Evolutionary conservation across 176 grass and related monocot species (phyloP), one percentile per base, ranked within the genome.

Genomic region (Saccharum spontaneum): DNA sequence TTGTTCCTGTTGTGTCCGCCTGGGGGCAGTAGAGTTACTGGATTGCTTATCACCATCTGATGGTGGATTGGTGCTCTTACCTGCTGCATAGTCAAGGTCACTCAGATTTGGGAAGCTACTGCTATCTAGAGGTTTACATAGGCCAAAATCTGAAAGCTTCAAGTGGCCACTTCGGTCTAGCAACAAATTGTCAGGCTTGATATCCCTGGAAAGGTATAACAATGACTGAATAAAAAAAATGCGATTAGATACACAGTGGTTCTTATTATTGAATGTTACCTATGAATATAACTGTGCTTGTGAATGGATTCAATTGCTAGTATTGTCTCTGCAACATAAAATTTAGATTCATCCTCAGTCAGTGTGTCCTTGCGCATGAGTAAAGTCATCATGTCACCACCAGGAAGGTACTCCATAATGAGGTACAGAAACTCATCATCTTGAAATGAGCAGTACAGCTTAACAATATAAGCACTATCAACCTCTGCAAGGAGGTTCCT

Each of bases 121-220:
- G 68, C 93, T 92, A 73, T 98, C 96, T 65, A 98, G 86, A 82
- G 96, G 91, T 83, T 98, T 98, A 84, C 96, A 98, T 89, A 98
- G 85, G 24, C 93, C 93, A 81, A 98, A 98, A 90, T 98, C 96
- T 55, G 96, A 98, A 82, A 98, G 91, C 82, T 98, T 98, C 79
- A 98, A 87, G 77, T 98, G 93, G 10, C 96, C 96, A 82, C 86
- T 88, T 83, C 70, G 88, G 34, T 98, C 96, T 89, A 98, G 88
- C 83, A 98, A 90, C 69, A 98, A 86, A 88, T 98, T 98, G 30
- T 98, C 96, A 22, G 96, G 96, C 79, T 98, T 98, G 78, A 98
- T 98, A 87, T 98, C 96, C 93, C 96, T 98, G 80, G 60, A 92
- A 90, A 85, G 40, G 68, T 80, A 74, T 43, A 86, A 63, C 48